Evolutionary conservation across 2,329 filamentous ascomycete genomes (phyloP).

Genomic region (Plectosphaerella cucumerina): DNA sequence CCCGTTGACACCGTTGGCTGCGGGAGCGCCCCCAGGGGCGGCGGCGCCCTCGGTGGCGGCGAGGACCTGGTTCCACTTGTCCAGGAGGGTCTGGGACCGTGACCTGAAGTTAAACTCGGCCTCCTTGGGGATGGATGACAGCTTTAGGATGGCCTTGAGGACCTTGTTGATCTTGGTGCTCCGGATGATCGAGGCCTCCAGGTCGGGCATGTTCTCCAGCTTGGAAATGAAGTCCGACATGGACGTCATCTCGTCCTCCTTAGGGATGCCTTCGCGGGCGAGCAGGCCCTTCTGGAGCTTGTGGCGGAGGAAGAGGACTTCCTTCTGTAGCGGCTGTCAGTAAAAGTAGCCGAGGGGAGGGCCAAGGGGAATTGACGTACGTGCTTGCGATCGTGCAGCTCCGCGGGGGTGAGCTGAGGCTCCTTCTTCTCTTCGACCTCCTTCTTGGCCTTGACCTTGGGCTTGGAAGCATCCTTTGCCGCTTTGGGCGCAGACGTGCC

Average conservation of each 20-base stretch:
- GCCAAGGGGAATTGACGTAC: slow-evolving; percentile 28
- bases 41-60: slow-evolving; percentile 47
- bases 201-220: slow-evolving; percentile 72
- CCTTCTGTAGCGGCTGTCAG: slow-evolving; percentile 48
- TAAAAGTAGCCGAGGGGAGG: neutral
- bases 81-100: slow-evolving; percentile 74
- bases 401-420: slow-evolving; percentile 52
- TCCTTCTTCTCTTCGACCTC: slow-evolving; percentile 50
- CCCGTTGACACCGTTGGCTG: slow-evolving; percentile 46
- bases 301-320: slow-evolving; percentile 90
- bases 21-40: slow-evolving; percentile 25
- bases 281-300: slow-evolving; percentile 93
- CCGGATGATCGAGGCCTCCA: slow-evolving; percentile 86
- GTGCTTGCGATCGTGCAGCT: slow-evolving; percentile 56
- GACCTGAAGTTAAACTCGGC: slow-evolving; percentile 86
- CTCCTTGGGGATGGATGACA: slow-evolving; percentile 80
- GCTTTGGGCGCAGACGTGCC: slow-evolving; percentile 52
- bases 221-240: slow-evolving; percentile 77
- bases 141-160: slow-evolving; percentile 87
- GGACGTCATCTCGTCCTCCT: slow-evolving; percentile 75
- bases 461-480: slow-evolving; percentile 47
- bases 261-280: slow-evolving; percentile 77
- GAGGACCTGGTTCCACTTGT: slow-evolving; percentile 86
- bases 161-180: slow-evolving; percentile 98
- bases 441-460: slow-evolving; percentile 55